Conservation (phyloP, 768 basidiomycete species). For the Gloeophyllum trabeum region DNA sequence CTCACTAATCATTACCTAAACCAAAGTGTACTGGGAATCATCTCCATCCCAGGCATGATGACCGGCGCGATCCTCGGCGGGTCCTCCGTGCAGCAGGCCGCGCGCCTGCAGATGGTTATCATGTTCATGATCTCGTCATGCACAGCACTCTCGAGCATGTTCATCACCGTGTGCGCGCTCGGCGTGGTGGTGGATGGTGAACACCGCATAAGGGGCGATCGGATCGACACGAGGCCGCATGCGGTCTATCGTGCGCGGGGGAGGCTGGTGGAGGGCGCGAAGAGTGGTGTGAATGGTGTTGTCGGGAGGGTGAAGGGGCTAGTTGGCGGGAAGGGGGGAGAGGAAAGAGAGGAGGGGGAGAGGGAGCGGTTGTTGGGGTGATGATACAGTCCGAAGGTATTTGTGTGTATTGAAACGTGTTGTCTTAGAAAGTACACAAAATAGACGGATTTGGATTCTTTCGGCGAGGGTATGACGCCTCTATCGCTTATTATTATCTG, state of each 20-base stretch:
- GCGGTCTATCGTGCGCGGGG: conserved; percentile 21
- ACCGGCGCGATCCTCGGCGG: conserved; percentile 86
- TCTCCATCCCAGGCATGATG: conserved; percentile 87
- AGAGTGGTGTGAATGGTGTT: background rate
- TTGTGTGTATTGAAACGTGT: too few relatives aligned
- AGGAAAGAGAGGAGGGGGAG: conserved; percentile 7
- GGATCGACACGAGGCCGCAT: conserved; percentile 33
- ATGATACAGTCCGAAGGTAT: too few relatives aligned
- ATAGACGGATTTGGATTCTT: too few relatives aligned
- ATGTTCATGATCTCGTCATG: conserved; percentile 88
- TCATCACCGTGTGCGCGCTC: conserved; percentile 50
- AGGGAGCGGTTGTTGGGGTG: conserved; percentile 13
- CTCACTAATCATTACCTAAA: background rate
- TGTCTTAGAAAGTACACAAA: too few relatives aligned
- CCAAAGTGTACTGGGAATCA: conserved; percentile 58
- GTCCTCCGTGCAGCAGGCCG: conserved; percentile 74
- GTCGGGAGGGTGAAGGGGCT: conserved; percentile 3
- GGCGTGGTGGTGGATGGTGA: conserved; percentile 55
- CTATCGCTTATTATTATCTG: too few relatives aligned
- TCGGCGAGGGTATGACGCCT: too few relatives aligned
- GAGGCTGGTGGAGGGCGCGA: conserved; percentile 5
- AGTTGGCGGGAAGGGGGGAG: conserved; percentile 4
- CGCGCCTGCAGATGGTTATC: conserved; percentile 83
- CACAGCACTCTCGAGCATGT: conserved; percentile 59
- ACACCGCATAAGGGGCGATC: conserved; percentile 51